Base-by-base conservation (phyloP, 2,329 filamentous ascomycete genomes). In the Blastomyces gilchristii region DNA sequence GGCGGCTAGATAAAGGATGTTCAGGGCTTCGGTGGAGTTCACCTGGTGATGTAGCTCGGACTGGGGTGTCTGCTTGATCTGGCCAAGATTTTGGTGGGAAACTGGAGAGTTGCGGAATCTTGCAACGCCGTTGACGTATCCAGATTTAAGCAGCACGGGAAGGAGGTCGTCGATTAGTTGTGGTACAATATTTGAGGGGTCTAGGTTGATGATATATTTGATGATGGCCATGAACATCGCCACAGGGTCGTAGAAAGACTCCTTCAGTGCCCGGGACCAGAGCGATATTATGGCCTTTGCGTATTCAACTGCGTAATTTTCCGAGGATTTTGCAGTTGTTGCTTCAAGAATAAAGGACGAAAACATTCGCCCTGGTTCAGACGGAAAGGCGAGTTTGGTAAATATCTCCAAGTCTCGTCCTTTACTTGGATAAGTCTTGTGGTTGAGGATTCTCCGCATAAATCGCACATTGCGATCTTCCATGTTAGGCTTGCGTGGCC, bases 91-190 rank as follows among this genome's bases (percentile, higher is more conserved):
- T 47, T 74, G 70, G 52, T 74, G 74, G 8, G 74, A 76, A 31
- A 77, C 74, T 1, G 78, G 76, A 2, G 77, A 78, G 60, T 77
- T 75, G 53, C 74, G 72, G 65, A 80, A 80, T 18, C 79, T 75
- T 53, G 82, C 82, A 5, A 82, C 75, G 0, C 80, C 81, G 45
- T 87, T 83, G 28, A 85, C 73, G 62, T 85, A 81, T 14, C 81
- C 78, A 0, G 78, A 74, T 3, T 73, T 69, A 63, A 79, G 77
- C 9, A 80, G 65, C 1, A 79, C 71, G 4, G 72, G 72, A 12
- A 78, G 71, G 18, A 81, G 62, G 56, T 72, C 68, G 2, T 71
- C 69, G 43, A 79, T 72, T 4, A 79, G 66, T 5, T 72, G 70
- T n/a, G 73, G 67, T 12, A 75, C 72, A 34, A 75, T 69, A 2